A percentile compares a stretch with the other conserved stretches of the same genome.
Conservation (phyloP, 148 eudicot genomes). For the Arbutus unedo region DNA sequence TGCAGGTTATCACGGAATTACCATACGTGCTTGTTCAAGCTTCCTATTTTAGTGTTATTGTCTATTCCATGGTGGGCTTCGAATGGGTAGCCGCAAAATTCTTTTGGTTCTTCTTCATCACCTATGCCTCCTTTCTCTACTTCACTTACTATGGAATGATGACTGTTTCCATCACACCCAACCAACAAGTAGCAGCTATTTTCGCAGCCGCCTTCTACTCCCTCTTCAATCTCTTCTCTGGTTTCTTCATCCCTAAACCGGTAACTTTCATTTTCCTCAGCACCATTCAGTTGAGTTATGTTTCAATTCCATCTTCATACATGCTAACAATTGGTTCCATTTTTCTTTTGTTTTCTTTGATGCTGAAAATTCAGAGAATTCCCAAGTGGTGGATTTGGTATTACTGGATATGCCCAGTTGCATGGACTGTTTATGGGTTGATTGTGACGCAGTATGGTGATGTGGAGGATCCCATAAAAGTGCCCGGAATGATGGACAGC, state of each 20-base stretch:
- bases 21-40: conserved; percentile 75
- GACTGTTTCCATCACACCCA: conserved; percentile 95
- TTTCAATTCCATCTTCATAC: not conserved
- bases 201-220: conserved; percentile 90
- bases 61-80: conserved; percentile 88
- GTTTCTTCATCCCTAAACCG: conserved; percentile 93
- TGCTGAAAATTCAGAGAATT: conserved; percentile 54
- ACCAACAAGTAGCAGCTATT: conserved; percentile 89
- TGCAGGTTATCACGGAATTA: conserved; percentile 77
- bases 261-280: conserved; percentile 38
- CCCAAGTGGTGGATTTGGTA: conserved; percentile 99
- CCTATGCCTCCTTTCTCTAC: conserved; percentile 77
- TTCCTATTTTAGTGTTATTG: conserved; percentile 57
- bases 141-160: conserved; percentile 98
- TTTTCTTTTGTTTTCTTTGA: not conserved
- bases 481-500: conserved; percentile 32
- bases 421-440: conserved; percentile 93
- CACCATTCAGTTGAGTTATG: not conserved
- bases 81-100: conserved; percentile 81
- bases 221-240: conserved; percentile 91
- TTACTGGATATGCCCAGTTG: conserved; percentile 94
- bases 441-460: conserved; percentile 89
- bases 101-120: conserved; percentile 88
- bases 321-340: not conserved
- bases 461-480: conserved; percentile 35